phyloP scores from a whole-genome alignment of 2,329 filamentous ascomycete genomes.

The Rutstroemia sp. region DNA sequence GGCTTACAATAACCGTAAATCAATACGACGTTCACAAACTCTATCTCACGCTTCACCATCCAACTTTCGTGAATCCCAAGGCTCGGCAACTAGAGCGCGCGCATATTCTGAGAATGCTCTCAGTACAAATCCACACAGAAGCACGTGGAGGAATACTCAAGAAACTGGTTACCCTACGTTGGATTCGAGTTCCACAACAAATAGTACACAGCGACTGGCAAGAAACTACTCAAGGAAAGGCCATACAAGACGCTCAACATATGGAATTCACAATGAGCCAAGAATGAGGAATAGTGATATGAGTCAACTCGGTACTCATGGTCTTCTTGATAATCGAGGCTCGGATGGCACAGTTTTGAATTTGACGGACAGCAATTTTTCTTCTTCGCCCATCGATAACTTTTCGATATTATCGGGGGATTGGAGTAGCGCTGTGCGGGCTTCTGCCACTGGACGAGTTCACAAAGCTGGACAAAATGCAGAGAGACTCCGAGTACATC shows the following conservation, averaged over 20 bases:
- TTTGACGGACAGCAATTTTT: slow-evolving; percentile 21
- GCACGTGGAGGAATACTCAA: slow-evolving; percentile 23
- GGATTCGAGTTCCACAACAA: slow-evolving; percentile 15
- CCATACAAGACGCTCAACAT: slow-evolving; percentile 18
- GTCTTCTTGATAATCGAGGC: not conserved
- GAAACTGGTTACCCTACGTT: slow-evolving; percentile 16
- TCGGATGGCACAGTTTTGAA: slow-evolving; percentile 14
- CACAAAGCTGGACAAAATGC: not conserved
- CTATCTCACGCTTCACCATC: slow-evolving; percentile 12
- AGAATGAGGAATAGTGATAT: slow-evolving; percentile 12
- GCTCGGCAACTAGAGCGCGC: slow-evolving; percentile 12
- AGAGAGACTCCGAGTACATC: slow-evolving; percentile 1
- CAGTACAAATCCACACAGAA: slow-evolving; percentile 13
- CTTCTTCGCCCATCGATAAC: slow-evolving; percentile 18
- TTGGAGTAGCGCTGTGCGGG: slow-evolving; percentile 3
- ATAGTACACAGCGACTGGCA: slow-evolving; percentile 14
- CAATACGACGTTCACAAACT: slow-evolving; percentile 3
- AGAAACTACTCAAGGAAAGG: slow-evolving; percentile 26
- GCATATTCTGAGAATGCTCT: slow-evolving; percentile 24
- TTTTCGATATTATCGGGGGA: slow-evolving; percentile 17
- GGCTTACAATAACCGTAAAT: not conserved
- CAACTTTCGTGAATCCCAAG: slow-evolving; percentile 10
- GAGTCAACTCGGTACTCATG: slow-evolving; percentile 1
- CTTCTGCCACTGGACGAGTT: slow-evolving; percentile 1
- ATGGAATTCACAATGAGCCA: slow-evolving; percentile 9